Evolutionary conservation across 208 protist genomes (phyloP).

Genomic region (Trichomonas gallinae): DNA sequence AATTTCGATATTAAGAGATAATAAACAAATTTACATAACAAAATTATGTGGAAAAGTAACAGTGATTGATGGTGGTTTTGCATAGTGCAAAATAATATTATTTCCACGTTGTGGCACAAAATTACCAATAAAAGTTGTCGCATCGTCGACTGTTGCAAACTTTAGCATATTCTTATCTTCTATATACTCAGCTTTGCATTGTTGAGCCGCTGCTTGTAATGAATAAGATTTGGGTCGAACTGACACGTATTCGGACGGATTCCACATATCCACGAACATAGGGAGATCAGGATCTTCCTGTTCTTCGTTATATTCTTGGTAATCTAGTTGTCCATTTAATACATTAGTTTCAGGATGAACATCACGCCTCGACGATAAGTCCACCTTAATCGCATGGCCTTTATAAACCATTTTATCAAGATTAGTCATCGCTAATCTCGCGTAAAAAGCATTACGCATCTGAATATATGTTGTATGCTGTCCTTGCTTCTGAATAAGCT

Average conservation of each 20-base stretch:
- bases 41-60: background rate
- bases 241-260: background rate
- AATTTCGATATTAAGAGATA: background rate
- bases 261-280: background rate
- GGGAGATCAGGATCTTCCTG: background rate
- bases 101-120: background rate
- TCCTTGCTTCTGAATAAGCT: background rate
- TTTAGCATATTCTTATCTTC: background rate
- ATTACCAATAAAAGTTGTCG: background rate
- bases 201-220: background rate
- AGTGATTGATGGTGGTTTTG: background rate
- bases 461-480: background rate
- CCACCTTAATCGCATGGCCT: background rate
- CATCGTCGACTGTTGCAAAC: background rate
- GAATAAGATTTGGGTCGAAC: background rate
- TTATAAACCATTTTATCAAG: background rate
- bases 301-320: background rate
- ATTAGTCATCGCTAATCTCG: background rate
- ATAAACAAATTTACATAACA: background rate
- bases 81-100: background rate
- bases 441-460: background rate
- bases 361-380: background rate
- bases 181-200: background rate
- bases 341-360: background rate
- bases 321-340: background rate